Base-by-base conservation (phyloP, 1,284 basidiomycete genomes). In the Meira nashicola region DNA sequence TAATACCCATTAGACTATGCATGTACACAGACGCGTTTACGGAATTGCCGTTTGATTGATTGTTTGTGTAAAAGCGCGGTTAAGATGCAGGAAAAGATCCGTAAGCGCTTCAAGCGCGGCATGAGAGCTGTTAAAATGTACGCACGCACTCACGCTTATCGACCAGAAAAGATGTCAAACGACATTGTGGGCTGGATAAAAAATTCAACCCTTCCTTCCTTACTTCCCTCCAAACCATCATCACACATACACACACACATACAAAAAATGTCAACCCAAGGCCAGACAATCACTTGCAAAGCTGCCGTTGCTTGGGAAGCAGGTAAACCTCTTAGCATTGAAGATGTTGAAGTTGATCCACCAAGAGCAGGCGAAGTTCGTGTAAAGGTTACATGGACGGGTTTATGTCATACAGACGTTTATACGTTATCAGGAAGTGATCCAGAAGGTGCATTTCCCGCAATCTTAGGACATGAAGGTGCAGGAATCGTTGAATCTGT, bases 401-500 rank as follows among this genome's bases (percentile, higher is more conserved):
- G 93, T 71, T 89, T 98, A 78, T 98, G 95, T 82, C 94, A 98
- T 81, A 98, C 95, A 9, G 93, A 96, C 77, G 90, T 91, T 78
- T 96, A 94, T 83, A 94, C 92, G 59, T 88, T 94, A 77, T 94
- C 91, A 74, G 94, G 95, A 63, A 89, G 89, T 79, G 94, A 98
- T 79, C 87, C 93, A 41, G 94, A 98, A 86, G 95, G 95, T 60
- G 82, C 87, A 43, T 98, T 97, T 84, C 94, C 95, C 47, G 87
- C 90, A 66, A 92, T 98, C 73, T 86, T 96, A 62, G 80, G 80
- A 2, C 80, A 81, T 70, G 80, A 81, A 64, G 80, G 80, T 44
- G 79, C 80, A 38, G 80, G 80, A 17, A 64, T 81, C 39, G 80
- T 97, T 69, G 94, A 99, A 82, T 92, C 90, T 37, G 84, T 97